Evolutionary conservation across 139 green algal genomes (phyloP).

Genomic region (Chlamydomonas urium): DNA sequence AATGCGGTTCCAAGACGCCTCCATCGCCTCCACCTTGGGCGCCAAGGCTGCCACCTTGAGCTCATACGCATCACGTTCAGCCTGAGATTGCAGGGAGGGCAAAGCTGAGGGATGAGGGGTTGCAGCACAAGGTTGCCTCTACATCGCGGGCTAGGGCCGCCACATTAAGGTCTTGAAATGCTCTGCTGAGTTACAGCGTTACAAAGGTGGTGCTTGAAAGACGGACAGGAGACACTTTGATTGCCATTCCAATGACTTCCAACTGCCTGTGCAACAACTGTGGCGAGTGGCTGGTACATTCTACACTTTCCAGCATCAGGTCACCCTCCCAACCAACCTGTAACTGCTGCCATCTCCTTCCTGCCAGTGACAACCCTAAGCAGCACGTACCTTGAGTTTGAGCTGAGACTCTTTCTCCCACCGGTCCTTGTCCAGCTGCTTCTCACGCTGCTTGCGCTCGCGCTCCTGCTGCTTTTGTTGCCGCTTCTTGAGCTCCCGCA

Average conservation of each 20-base stretch:
- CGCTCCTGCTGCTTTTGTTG: conserved; percentile 65
- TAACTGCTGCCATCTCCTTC: too few relatives aligned
- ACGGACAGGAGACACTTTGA: too few relatives aligned
- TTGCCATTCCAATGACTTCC: too few relatives aligned
- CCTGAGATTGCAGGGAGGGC: too few relatives aligned
- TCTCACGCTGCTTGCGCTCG: conserved; percentile 52
- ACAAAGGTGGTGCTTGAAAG: too few relatives aligned
- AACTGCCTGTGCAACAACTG: too few relatives aligned
- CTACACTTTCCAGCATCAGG: too few relatives aligned
- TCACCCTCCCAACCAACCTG: too few relatives aligned
- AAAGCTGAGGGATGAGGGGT: conserved; percentile 66
- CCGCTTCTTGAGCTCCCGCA: conserved; percentile 70
- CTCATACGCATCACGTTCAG: conserved; percentile 61
- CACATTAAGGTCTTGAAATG: too few relatives aligned
- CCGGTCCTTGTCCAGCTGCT: conserved; percentile 51
- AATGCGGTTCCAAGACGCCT: conserved; percentile 73
- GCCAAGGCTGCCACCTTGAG: conserved; percentile 57
- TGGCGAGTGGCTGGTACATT: too few relatives aligned
- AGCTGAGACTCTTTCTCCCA: conserved; percentile 45
- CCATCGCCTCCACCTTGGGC: conserved; percentile 75
- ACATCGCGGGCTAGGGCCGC: conserved; percentile 62
- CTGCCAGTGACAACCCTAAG: background rate
- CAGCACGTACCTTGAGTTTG: conserved; percentile 42
- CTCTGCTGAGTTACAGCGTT: too few relatives aligned
- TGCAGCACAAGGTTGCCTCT: conserved; percentile 64